Evolutionary conservation across 257 asterid species (phyloP).

Genomic region (Solanum lycopersicoides): DNA sequence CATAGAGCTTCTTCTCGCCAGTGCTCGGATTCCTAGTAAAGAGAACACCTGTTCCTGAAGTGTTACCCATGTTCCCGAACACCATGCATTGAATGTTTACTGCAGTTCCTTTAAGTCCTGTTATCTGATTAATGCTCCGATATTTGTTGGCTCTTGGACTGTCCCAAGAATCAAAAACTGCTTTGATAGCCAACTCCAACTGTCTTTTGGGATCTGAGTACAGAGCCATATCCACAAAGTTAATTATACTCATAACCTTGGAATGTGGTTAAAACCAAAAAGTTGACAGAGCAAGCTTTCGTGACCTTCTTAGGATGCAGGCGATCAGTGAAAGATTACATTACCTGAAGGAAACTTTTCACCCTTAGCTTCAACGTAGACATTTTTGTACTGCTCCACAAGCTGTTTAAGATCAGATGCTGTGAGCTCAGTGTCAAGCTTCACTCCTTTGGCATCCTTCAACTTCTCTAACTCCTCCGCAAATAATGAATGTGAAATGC

Average conservation of each 20-base stretch:
- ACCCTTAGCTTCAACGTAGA: conserved; percentile 62
- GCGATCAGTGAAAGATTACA: neutral
- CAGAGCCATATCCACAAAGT: neutral
- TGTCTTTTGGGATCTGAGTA: conserved; percentile 69
- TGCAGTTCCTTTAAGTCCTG: conserved; percentile 89
- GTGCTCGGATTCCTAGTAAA: conserved; percentile 95
- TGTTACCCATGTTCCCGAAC: conserved; percentile 97
- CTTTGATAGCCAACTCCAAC: conserved; percentile 76
- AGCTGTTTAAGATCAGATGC: conserved; percentile 77
- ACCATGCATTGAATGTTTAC: conserved; percentile 97
- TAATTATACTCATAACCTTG: neutral
- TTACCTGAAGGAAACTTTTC: conserved; percentile 87
- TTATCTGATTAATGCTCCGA: conserved; percentile 76
- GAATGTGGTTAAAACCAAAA: neutral
- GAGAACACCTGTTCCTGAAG: conserved; percentile 95
- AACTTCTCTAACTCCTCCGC: conserved; percentile 66
- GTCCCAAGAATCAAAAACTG: conserved; percentile 96
- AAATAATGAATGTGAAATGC: conserved; percentile 69
- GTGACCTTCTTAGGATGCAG: neutral
- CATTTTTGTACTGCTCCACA: conserved; percentile 79
- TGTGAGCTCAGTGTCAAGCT: conserved; percentile 73
- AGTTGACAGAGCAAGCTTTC: neutral
- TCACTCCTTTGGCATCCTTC: conserved; percentile 46
- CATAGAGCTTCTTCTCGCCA: conserved; percentile 88
- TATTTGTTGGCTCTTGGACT: conserved; percentile 85